phyloP scores from a whole-genome alignment of 164 flowering plant genomes.

The Tetracentron sinense region DNA sequence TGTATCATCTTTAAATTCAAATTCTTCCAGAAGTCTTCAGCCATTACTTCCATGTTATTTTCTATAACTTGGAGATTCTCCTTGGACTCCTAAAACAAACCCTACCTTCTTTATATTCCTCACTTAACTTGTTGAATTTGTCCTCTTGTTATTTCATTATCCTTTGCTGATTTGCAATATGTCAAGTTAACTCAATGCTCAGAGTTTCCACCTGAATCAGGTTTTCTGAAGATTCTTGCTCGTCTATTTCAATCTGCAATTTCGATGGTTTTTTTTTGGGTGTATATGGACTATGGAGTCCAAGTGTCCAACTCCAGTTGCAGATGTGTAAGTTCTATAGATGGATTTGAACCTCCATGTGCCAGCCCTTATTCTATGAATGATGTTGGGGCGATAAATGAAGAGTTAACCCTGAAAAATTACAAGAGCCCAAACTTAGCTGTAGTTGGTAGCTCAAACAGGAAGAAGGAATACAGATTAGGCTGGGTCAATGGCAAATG shows the following conservation, averaged over 20 bases:
- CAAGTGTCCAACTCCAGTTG: slow-evolving; percentile 32
- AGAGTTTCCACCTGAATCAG: slow-evolving; percentile 23
- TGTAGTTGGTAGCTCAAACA: slow-evolving; percentile 41
- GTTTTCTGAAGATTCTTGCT: slow-evolving; percentile 26
- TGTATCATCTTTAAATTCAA: slow-evolving; percentile 28
- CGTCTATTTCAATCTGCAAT: slow-evolving; percentile 33
- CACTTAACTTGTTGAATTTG: slow-evolving; percentile 24
- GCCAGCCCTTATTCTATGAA: slow-evolving; percentile 29
- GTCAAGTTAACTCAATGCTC: slow-evolving; percentile 24
- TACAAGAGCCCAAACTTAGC: slow-evolving; percentile 34
- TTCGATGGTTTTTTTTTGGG: slow-evolving; percentile 27
- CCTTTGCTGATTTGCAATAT: slow-evolving; percentile 22
- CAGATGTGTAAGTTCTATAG: slow-evolving; percentile 21
- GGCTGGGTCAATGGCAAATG: slow-evolving; percentile 47
- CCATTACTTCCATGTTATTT: slow-evolving; percentile 30
- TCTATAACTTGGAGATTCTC: slow-evolving; percentile 24
- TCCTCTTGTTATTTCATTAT: slow-evolving; percentile 34
- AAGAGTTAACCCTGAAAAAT: slow-evolving; percentile 62
- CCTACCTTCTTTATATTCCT: slow-evolving; percentile 31
- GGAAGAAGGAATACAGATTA: slow-evolving; percentile 28
- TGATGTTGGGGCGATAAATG: slow-evolving; percentile 52
- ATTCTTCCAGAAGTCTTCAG: slow-evolving; percentile 28
- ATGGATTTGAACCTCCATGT: slow-evolving; percentile 30
- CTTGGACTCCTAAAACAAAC: slow-evolving; percentile 11
- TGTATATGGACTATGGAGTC: slow-evolving; percentile 24